A percentile compares a stretch with the other conserved stretches of the same genome.
phyloP scores from a whole-genome alignment of 1,284 basidiomycete genomes.

The Malassezia restricta region DNA sequence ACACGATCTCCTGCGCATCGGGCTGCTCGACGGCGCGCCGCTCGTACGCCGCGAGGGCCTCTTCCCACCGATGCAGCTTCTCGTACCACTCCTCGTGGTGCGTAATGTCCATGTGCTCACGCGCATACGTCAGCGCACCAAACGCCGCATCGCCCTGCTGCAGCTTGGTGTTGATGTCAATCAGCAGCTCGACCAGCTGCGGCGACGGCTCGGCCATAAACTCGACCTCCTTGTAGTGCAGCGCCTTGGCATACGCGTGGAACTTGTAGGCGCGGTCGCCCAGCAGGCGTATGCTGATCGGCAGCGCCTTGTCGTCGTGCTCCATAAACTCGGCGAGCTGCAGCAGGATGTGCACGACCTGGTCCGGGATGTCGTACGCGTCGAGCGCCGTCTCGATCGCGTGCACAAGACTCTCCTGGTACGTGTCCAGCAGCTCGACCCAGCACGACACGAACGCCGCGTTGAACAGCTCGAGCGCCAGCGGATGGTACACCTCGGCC shows the following conservation, averaged over 20 bases:
- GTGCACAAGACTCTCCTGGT: constrained; percentile 56
- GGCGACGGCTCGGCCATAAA: constrained; percentile 78
- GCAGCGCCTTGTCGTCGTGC: constrained; percentile 90
- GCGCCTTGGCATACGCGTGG: constrained; percentile 90
- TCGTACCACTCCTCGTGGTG: constrained; percentile 97
- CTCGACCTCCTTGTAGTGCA: constrained; percentile 98
- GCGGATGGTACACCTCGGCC: constrained; percentile 77
- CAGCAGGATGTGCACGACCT: constrained; percentile 83
- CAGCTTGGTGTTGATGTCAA: constrained; percentile 91
- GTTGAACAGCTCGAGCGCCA: constrained; percentile 92
- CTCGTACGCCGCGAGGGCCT: constrained; percentile 78
- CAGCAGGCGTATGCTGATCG: constrained; percentile 82
- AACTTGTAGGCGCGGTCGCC: constrained; percentile 85
- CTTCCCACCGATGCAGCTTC: constrained; percentile 89
- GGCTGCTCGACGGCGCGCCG: constrained; percentile 59
- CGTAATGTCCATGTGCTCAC: constrained; percentile 56
- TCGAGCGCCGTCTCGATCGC: constrained; percentile 82
- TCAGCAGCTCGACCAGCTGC: constrained; percentile 78
- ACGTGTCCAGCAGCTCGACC: constrained; percentile 75
- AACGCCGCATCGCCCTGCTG: constrained; percentile 56
- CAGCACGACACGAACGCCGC: constrained; percentile 97
- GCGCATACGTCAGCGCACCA: constrained; percentile 40
- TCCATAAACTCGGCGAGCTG: constrained; percentile 99
- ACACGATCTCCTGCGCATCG: constrained; percentile 54
- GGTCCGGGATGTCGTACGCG: constrained; percentile 65